Base-by-base conservation (phyloP, 2,329 filamentous ascomycete species). In the Ascochyta pisi region DNA sequence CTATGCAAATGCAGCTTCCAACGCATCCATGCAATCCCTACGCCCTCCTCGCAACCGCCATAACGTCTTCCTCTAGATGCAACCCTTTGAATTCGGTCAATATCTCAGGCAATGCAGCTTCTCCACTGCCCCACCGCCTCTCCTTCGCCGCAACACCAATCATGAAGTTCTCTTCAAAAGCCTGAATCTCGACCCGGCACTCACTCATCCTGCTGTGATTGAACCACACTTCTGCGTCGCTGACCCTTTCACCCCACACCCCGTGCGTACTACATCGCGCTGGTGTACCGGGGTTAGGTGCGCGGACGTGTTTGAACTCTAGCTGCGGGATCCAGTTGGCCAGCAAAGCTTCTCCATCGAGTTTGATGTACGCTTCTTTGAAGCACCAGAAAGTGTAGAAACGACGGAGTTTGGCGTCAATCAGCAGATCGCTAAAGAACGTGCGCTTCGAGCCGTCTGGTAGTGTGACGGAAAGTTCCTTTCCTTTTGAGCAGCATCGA, bases 341-440 rank as follows among this genome's bases (percentile, higher is more conserved):
- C 8, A 92, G 79, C 54, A 94, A 79, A 0, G 89, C 90, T 66
- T 93, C 89, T 24, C 90, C 90, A 27, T 89, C 90, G 78, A 94
- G 86, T 83, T 93, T 94, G 74, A 93, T 87, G 71, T 91, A 93
- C 0, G 89, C 87, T 77, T 94, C 90, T 65, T 91, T 87, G 73
- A 91, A 82, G 72, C 88, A 91, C 88, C 90, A 94, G 56, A 89
- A 84, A 1, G 89, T 84, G 71, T 92, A 94, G 70, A 94, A 94
- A 49, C 84, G 81, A 5, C 89, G 81, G 26, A 93, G 78, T 68
- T 87, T 87, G 22, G 78, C 81, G 57, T 89, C 87, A 16, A 84
- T 77, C n/a, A 85, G 57, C 0, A 79, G 50, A 34, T 82, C 77
- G 3, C 76, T 79, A 33, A 69, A 72, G 57, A 83, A 77, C 2